Evolutionary conservation across 1,284 basidiomycete genomes (phyloP), one percentile per base, ranked within the genome.

Genomic region (Fomitopsis betulina): DNA sequence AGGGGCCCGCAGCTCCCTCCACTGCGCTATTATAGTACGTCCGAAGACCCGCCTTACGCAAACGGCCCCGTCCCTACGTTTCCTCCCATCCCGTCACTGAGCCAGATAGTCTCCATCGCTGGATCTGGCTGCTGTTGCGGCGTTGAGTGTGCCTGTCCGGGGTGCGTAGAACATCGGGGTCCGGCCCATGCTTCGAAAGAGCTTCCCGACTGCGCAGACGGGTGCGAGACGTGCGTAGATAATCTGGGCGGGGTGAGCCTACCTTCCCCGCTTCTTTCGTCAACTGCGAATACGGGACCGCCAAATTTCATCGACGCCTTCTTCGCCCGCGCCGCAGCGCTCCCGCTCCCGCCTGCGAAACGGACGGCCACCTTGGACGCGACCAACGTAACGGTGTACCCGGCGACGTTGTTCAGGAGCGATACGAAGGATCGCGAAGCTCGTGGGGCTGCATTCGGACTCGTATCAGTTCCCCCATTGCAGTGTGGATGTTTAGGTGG

Each of bases 111-210:
- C 21, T 82, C 83, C 2, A 67, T 86, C 13, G 83, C 83, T 0
- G 84, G 82, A 25, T 79, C 84, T 2, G 84, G 84, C 5, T 91
- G 88, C 67, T 86, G 83, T 13, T 91, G 89, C 66, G 87, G 88
- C 27, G 71, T 82, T 38, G 72, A 75, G 43, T 91, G 89, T 66
- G 78, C 77, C n/a, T 91, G 89, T 68, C 87, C 87, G 0, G 88
- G 87, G 32, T 91, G 89, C 67, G 69, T 81, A 21, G 77, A 87
- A 63, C 89, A 91, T 66, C 83, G 86, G 17, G 81, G 83, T 3
- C 52, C 70, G 19, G 75, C 76, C 27, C 68, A 83, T 60, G 79
- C 72, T 7, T 76, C 76, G 49, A 68, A 71, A 50, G 74, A 79
- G 53, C 74, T 75, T 61, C 73, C 69, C 40, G 79, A 82, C 67